Evolutionary conservation across 1,139 yeast genomes (phyloP).

Genomic region (Hansenula anomala): DNA sequence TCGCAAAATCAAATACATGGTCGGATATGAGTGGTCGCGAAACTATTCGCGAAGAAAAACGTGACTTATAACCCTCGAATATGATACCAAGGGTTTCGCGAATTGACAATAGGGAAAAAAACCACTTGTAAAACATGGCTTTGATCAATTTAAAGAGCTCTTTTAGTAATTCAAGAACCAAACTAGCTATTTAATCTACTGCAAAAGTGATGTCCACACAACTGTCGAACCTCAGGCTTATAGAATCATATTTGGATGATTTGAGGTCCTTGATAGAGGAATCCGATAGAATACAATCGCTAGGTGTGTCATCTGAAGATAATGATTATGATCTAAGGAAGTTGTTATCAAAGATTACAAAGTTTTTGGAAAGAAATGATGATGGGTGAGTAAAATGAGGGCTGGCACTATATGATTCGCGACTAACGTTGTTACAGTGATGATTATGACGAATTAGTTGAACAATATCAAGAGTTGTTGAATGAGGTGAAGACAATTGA

Average conservation of each 20-base stretch:
- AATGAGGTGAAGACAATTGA: constrained; percentile 27
- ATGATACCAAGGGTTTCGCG: no score
- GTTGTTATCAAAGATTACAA: constrained; percentile 34
- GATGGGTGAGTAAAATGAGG: constrained; percentile 14
- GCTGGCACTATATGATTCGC: not conserved
- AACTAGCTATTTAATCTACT: no score
- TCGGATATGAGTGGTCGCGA: no score
- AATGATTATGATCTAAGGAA: constrained; percentile 51
- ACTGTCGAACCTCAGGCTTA: constrained; percentile 16
- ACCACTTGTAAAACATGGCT: no score
- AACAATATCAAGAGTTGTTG: constrained; percentile 25
- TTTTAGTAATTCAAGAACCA: no score
- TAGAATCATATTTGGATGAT: constrained; percentile 23
- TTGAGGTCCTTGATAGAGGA: constrained; percentile 18
- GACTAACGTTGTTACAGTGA: constrained; percentile 12
- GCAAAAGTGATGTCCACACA: constrained; percentile 11
- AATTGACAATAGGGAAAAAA: no score
- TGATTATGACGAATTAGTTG: constrained; percentile 33
- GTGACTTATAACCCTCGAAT: no score
- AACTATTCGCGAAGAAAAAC: constrained; percentile 2
- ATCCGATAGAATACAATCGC: constrained; percentile 11
- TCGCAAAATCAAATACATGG: no score
- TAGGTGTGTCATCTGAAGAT: constrained; percentile 41
- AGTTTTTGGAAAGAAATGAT: constrained; percentile 26
- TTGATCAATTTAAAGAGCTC: no score